phyloP scores from a whole-genome alignment of 305 asterid genomes.

The Solanum chacoense region DNA sequence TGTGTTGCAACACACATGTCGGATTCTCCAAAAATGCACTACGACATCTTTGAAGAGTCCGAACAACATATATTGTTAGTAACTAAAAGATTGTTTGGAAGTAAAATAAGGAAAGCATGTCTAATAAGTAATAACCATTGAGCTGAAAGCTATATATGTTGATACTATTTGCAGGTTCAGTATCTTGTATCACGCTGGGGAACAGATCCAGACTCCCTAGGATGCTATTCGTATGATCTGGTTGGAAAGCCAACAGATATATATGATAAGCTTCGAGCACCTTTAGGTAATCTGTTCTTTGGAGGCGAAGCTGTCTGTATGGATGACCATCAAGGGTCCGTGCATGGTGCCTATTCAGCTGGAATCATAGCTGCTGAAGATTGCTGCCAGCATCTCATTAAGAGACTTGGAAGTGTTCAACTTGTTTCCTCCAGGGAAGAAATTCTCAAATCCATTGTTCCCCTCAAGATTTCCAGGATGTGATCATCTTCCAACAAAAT shows the following conservation, averaged over 20 bases:
- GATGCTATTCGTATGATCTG: conserved; percentile 81
- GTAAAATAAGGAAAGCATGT: background rate
- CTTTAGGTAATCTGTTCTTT: conserved; percentile 78
- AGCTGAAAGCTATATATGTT: background rate
- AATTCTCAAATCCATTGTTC: conserved; percentile 42
- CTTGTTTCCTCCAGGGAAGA: conserved; percentile 58
- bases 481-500: conserved; percentile 8
- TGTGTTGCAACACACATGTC: background rate
- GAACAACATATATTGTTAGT: background rate
- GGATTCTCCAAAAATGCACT: background rate
- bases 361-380: conserved; percentile 79
- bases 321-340: conserved; percentile 85
- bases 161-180: conserved; percentile 39
- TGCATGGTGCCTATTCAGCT: conserved; percentile 91
- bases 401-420: conserved; percentile 47
- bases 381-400: conserved; percentile 54
- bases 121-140: background rate
- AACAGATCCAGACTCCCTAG: conserved; percentile 63
- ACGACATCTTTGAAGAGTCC: background rate
- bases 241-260: conserved; percentile 81
- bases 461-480: conserved; percentile 87
- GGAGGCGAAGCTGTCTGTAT: conserved; percentile 90
- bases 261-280: conserved; percentile 77
- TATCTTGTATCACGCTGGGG: conserved; percentile 91
- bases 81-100: background rate